A percentile compares a stretch with the other conserved stretches of the same genome.
phyloP scores from a whole-genome alignment of 2,329 filamentous ascomycete species.

The Aspergillus hiratsukae region DNA sequence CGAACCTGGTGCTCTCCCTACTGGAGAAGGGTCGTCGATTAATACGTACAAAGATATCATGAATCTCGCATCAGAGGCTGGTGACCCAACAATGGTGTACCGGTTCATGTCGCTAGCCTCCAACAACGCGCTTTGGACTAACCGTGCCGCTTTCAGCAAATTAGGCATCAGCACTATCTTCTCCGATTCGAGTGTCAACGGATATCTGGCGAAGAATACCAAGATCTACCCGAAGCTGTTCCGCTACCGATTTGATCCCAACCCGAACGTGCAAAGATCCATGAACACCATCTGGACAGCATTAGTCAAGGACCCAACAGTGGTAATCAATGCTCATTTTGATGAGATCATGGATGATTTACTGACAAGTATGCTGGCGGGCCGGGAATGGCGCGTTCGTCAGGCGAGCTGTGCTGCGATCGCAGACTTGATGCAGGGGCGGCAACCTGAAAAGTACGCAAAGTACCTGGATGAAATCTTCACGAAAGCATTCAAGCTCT shows the following conservation, averaged over 20 bases:
- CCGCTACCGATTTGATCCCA: conserved; percentile 92
- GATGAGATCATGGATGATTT: conserved; percentile 85
- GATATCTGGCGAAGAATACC: conserved; percentile 71
- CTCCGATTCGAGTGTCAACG: conserved; percentile 69
- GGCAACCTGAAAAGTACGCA: conserved; percentile 71
- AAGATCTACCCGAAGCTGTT: conserved; percentile 95
- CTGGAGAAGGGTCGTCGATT: conserved; percentile 80
- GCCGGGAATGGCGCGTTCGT: conserved; percentile 87
- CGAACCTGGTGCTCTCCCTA: conserved; percentile 83
- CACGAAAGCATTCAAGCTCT: conserved; percentile 78
- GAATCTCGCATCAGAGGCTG: conserved; percentile 89
- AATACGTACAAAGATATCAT: conserved; percentile 98
- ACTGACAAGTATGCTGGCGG: conserved; percentile 71
- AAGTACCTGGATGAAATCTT: conserved; percentile 82
- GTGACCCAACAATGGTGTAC: conserved; percentile 93
- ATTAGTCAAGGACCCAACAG: conserved; percentile 80
- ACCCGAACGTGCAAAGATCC: conserved; percentile 82
- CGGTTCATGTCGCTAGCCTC: conserved; percentile 97
- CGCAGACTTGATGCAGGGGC: conserved; percentile 78
- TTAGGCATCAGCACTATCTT: conserved; percentile 91
- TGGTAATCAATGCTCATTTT: conserved; percentile 75
- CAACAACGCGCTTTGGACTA: conserved; percentile 95
- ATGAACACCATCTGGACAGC: conserved; percentile 99
- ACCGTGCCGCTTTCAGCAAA: conserved; percentile 89
- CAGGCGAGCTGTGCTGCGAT: conserved; percentile 91